phyloP scores from a whole-genome alignment of 2,329 filamentous ascomycete species.

The Chaetothyriales sp. region DNA sequence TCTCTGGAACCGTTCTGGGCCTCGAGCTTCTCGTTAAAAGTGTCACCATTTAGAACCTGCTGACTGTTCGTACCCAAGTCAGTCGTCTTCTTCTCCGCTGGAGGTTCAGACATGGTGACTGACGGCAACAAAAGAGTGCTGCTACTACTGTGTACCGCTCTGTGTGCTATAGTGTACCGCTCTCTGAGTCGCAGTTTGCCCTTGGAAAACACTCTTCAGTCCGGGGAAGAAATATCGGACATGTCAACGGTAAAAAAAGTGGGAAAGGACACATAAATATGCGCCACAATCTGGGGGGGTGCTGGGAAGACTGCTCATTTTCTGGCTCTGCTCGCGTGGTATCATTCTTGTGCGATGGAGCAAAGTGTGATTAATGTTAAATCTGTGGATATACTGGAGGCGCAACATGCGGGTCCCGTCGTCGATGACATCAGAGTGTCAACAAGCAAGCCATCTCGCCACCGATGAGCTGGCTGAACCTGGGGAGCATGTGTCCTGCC shows the following conservation, averaged over 20 bases:
- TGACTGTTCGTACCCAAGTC: neutral
- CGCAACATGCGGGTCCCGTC: neutral
- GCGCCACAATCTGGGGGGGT: neutral
- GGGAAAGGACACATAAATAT: neutral
- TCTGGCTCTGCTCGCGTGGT: neutral
- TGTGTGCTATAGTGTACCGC: no score
- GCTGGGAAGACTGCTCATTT: neutral
- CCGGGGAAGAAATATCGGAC: neutral
- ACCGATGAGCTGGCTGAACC: neutral
- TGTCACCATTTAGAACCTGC: neutral
- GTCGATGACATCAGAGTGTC: neutral
- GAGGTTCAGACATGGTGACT: neutral
- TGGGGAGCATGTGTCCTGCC: neutral
- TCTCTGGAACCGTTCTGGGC: neutral
- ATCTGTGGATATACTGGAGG: neutral
- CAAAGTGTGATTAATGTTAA: neutral
- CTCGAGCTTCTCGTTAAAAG: neutral
- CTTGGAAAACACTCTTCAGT: neutral
- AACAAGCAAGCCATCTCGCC: neutral
- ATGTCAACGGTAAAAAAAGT: neutral
- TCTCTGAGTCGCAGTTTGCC: neutral
- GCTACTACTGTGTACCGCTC: neutral
- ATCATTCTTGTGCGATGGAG: neutral
- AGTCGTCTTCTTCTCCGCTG: neutral
- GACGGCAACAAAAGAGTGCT: neutral